Evolutionary conservation across 352 stramenopile genomes (phyloP).

Genomic region (Globisporangium nodosum): DNA sequence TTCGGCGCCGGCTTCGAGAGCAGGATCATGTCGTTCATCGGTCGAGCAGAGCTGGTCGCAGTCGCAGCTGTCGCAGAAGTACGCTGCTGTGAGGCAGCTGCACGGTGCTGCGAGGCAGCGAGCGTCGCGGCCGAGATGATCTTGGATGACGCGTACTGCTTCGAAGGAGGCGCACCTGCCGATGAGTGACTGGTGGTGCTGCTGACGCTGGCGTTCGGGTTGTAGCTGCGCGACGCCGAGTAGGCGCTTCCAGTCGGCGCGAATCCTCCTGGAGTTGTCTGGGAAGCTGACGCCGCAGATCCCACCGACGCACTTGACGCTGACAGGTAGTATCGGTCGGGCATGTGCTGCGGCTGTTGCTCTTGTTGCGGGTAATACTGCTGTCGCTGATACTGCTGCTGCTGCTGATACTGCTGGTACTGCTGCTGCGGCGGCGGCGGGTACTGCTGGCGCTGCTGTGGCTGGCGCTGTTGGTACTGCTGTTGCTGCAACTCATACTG

Average conservation of each 20-base stretch:
- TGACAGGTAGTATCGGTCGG: neutral
- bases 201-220: conserved; percentile 1
- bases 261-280: neutral
- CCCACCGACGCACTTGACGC: neutral
- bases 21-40: conserved; percentile 25
- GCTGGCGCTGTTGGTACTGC: neutral
- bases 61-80: neutral
- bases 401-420: neutral
- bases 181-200: conserved; percentile 3
- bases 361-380: neutral
- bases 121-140: conserved; percentile 12
- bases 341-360: neutral
- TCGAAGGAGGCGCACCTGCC: neutral
- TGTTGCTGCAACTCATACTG: neutral
- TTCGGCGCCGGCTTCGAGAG: conserved; percentile 10
- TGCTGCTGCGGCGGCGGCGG: neutral
- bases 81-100: neutral
- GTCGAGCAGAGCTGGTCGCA: neutral
- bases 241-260: neutral
- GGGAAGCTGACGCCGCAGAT: neutral
- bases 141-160: conserved; percentile 11
- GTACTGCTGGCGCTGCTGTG: neutral
- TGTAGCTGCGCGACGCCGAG: neutral
- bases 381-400: conserved; percentile 1
- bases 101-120: neutral